Evolutionary conservation across 768 basidiomycete genomes (phyloP).

Genomic region (Russula virescens): DNA sequence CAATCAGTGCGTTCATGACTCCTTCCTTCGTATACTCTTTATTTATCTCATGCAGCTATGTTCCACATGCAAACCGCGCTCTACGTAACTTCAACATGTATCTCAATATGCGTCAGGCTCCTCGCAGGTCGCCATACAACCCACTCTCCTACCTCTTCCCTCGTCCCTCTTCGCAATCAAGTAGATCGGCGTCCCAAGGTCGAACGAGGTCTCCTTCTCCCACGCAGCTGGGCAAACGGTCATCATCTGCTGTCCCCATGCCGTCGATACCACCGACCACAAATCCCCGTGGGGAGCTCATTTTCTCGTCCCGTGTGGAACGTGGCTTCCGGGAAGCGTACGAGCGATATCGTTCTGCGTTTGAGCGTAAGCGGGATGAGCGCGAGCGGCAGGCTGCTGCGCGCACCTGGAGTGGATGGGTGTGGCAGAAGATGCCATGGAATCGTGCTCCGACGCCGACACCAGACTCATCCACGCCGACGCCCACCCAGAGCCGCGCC

Average conservation of each 20-base stretch:
- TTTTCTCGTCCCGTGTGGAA: slow-evolving; percentile 88
- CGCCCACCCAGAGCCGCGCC: slow-evolving; percentile 19
- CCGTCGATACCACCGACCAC: slow-evolving; percentile 81
- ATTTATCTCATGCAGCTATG: slow-evolving; percentile 56
- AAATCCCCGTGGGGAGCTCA: slow-evolving; percentile 94
- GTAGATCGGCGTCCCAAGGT: slow-evolving; percentile 31
- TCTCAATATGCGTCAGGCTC: slow-evolving; percentile 84
- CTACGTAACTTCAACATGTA: slow-evolving; percentile 95
- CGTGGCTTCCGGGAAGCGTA: slow-evolving; percentile 81
- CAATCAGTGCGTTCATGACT: slow-evolving; percentile 67
- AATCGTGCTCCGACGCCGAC: slow-evolving; percentile 14
- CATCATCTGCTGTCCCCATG: slow-evolving; percentile 46
- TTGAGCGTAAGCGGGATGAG: slow-evolving; percentile 73
- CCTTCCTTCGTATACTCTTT: neutral
- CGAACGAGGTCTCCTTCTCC: slow-evolving; percentile 37
- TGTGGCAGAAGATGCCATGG: slow-evolving; percentile 29
- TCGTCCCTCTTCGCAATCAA: slow-evolving; percentile 33
- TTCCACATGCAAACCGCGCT: slow-evolving; percentile 90
- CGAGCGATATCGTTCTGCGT: slow-evolving; percentile 83
- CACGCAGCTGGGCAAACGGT: slow-evolving; percentile 32
- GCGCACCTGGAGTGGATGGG: slow-evolving; percentile 32
- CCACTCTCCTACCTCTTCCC: slow-evolving; percentile 57
- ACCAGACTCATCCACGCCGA: slow-evolving; percentile 5
- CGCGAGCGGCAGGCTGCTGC: slow-evolving; percentile 39
- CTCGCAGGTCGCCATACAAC: slow-evolving; percentile 54